Percentiles rank a stretch among this genome's conserved stretches.
These are phyloP conservation scores for Kodamaea sp. DNA, from an alignment of 1,139 yeast species.

Conservation along the genomic window DNA sequence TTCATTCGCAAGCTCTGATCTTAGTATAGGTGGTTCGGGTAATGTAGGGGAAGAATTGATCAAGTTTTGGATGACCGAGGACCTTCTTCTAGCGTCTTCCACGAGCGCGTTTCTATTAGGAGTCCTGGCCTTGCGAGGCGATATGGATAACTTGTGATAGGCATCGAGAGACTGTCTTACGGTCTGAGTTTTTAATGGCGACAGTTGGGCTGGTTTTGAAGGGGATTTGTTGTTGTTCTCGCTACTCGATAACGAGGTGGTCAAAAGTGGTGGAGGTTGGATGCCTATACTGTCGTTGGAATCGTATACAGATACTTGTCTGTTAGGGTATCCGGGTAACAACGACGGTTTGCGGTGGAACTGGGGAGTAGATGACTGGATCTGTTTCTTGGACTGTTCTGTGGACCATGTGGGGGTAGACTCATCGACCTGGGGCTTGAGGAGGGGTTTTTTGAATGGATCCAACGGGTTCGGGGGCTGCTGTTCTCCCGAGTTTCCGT, in stretches of 20 bases:
- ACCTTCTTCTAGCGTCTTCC: slow-evolving; percentile 30
- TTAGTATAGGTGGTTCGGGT: slow-evolving; percentile 47
- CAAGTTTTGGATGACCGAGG: slow-evolving; percentile 44
- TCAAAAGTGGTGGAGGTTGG: slow-evolving; percentile 24
- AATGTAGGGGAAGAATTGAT: slow-evolving; percentile 54
- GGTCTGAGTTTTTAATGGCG: slow-evolving; percentile 23
- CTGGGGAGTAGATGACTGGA: slow-evolving; percentile 41
- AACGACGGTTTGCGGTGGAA: slow-evolving; percentile 20
- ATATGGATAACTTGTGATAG: slow-evolving; percentile 37
- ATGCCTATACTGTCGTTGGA: slow-evolving; percentile 27
- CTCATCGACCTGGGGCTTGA: slow-evolving; percentile 29
- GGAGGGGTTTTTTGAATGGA: slow-evolving; percentile 24
- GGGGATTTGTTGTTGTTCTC: slow-evolving; percentile 12
- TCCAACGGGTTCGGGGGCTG: slow-evolving; percentile 1
- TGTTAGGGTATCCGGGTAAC: slow-evolving; percentile 10
- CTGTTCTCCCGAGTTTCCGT: slow-evolving; percentile 7
- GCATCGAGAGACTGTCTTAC: slow-evolving; percentile 39
- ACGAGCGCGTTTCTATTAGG: slow-evolving; percentile 20
- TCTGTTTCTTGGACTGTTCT: slow-evolving; percentile 26
- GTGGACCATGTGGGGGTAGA: slow-evolving; percentile 43
- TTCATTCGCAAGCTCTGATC: slow-evolving; percentile 29
- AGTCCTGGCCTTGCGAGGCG: slow-evolving; percentile 32
- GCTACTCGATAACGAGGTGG: slow-evolving; percentile 15
- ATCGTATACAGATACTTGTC: slow-evolving; percentile 19
- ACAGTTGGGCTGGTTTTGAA: slow-evolving; percentile 5